Percentiles rank a stretch among this genome's conserved stretches.
phyloP scores from a whole-genome alignment of 1,139 yeast genomes.

The Suhomyces terraborum region DNA sequence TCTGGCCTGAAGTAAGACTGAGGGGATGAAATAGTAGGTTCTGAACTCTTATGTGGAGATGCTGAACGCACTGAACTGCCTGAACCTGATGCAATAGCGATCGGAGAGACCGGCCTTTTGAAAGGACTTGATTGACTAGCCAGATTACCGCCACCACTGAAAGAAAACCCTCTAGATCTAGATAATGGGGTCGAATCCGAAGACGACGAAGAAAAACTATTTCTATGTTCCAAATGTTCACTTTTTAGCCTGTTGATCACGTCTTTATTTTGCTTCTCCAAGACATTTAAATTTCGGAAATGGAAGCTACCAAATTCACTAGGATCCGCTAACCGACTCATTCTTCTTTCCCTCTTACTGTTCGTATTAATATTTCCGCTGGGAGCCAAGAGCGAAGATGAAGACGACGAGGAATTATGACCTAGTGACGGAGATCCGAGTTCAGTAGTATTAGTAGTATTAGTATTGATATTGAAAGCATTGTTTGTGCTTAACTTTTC shows the following conservation, averaged over 20 bases:
- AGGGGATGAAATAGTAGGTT: conserved; percentile 22
- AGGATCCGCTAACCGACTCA: conserved; percentile 68
- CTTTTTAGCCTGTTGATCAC: conserved; percentile 81
- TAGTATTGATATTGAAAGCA: conserved; percentile 7
- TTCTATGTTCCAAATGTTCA: conserved; percentile 68
- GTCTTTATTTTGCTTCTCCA: conserved; percentile 93
- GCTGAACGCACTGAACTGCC: conserved; percentile 24
- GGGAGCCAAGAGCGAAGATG: conserved; percentile 18
- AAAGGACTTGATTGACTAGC: conserved; percentile 33
- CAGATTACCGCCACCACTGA: conserved; percentile 22
- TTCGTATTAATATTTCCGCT: conserved; percentile 12
- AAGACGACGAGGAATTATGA: conserved; percentile 11
- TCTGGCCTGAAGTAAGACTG: conserved; percentile 30
- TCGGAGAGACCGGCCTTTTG: conserved; percentile 37
- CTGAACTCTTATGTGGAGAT: conserved; percentile 26
- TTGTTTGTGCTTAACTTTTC: conserved; percentile 20
- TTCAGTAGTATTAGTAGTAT: conserved; percentile 18
- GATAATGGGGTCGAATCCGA: conserved; percentile 42
- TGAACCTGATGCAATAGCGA: conserved; percentile 14
- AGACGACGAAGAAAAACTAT: conserved; percentile 46
- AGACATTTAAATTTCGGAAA: conserved; percentile 82
- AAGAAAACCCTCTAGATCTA: conserved; percentile 45
- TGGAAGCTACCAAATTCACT: conserved; percentile 92
- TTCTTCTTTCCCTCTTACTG: conserved; percentile 60
- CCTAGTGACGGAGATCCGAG: conserved; percentile 24